Base-by-base conservation (phyloP, 106 monocot species). In the Dactylorhiza incarnata region DNA sequence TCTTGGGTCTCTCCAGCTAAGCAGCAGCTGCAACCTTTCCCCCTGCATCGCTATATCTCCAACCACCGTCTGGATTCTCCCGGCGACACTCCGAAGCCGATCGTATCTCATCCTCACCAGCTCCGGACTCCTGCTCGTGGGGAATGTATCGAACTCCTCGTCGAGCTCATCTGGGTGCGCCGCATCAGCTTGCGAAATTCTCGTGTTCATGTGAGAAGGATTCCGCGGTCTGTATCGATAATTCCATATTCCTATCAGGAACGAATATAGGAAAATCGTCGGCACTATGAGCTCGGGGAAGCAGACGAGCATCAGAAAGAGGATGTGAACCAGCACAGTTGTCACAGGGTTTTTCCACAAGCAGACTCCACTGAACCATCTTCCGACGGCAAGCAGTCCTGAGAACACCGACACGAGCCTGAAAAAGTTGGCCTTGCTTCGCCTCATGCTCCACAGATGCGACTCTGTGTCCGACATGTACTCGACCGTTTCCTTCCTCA, bases 21-120 rank as follows among this genome's bases (percentile, higher is more conserved):
- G 78, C 46, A 94, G 73, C 6, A 82, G 48, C 78, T 90, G 90
- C 10, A 86, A 5, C 54, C 90, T 82, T 74, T 94, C 90, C 16
- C 94, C 94, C 68, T 90, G 90, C 7, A 84, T 86, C 12, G 94
- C 94, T 6, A 90, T 45, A 72, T 94, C 87, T 1, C 94, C 94
- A 5, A 86, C 77, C 12, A 86, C 80, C 23, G 81, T 83, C 79
- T 90, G 90, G 22, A 90, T 83, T 49, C 78, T 78, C 24, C 88
- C 90, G 0, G 86, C 87, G 16, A 90, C 78, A 23, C 74, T 79
- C 73, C 90, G 84, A 75, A 94, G 58, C 73, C 94, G 80, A 26
- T 90, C 94, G 17, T 94, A 94, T 70, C 94, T 77, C 78, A 78
- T 74, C 76, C 82, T 84, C 5, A 90, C 73, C 2, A 81, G 24